Conservation (phyloP, 257 asterid genomes). For the Orobanche coerulescens region DNA sequence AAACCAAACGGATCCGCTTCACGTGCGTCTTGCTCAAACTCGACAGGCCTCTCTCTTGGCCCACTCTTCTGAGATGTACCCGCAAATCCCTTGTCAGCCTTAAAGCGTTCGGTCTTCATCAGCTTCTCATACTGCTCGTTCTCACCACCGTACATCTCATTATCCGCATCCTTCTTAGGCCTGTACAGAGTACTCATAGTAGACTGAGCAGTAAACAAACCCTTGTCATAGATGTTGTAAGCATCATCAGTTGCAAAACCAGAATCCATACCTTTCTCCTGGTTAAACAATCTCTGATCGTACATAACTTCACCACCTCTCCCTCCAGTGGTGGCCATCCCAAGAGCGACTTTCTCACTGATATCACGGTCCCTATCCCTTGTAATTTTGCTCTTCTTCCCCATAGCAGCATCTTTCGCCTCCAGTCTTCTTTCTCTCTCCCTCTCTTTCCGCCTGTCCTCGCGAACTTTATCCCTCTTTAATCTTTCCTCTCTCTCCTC, state of each 20-base stretch:
- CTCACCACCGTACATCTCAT: slow-evolving; percentile 79
- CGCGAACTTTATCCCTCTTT: slow-evolving; percentile 77
- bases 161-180: slow-evolving; percentile 76
- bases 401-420: slow-evolving; percentile 56
- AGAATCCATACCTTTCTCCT: slow-evolving; percentile 64
- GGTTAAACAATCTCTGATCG: slow-evolving; percentile 54
- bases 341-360: slow-evolving; percentile 59
- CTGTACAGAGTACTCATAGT: slow-evolving; percentile 68
- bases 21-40: slow-evolving; percentile 61
- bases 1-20: slow-evolving; percentile 93
- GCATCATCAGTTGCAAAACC: slow-evolving; percentile 55
- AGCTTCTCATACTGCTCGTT: slow-evolving; percentile 83
- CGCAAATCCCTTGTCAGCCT: slow-evolving; percentile 59
- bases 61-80: slow-evolving; percentile 70
- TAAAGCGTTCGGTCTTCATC: slow-evolving; percentile 78
- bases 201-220: slow-evolving; percentile 59
- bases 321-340: slow-evolving; percentile 49
- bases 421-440: slow-evolving; percentile 81
- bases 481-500: slow-evolving; percentile 63
- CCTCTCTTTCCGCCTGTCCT: slow-evolving; percentile 74
- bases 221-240: slow-evolving; percentile 76
- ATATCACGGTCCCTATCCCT: slow-evolving; percentile 55
- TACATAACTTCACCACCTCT: slow-evolving; percentile 56
- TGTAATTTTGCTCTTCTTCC: slow-evolving; percentile 53
- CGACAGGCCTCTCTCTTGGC: slow-evolving; percentile 72